phyloP scores from a whole-genome alignment of 331 rosid species.

The Quercus tomentella region DNA sequence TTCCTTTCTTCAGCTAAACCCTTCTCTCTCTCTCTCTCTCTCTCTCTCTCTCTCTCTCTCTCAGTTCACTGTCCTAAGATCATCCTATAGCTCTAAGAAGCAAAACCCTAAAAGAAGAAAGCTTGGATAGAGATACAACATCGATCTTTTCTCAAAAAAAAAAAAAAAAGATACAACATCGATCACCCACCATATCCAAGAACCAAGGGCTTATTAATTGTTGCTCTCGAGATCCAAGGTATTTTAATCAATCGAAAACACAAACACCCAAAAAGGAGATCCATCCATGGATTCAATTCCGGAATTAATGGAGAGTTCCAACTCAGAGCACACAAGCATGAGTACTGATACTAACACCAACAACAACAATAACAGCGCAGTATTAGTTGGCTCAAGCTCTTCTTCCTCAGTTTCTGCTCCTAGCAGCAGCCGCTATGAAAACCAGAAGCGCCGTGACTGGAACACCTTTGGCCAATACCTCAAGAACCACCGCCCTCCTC shows the following conservation, averaged over 20 bases:
- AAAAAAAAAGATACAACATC: constrained; percentile 2
- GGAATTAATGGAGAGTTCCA: constrained; percentile 48
- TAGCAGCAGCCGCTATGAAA: constrained; percentile 83
- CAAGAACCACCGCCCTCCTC: constrained; percentile 93
- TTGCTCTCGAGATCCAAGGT: background rate
- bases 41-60: constrained; percentile 14
- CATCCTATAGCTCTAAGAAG: background rate
- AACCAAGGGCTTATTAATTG: no score
- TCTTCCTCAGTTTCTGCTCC: constrained; percentile 41
- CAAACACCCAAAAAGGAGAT: background rate
- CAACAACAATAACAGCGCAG: constrained; percentile 10
- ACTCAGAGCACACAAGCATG: constrained; percentile 31
- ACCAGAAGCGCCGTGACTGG: constrained; percentile 98
- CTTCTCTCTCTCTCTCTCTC: constrained; percentile 7
- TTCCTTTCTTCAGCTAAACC: background rate
- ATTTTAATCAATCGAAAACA: background rate
- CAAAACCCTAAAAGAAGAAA: constrained; percentile 33
- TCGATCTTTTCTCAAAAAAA: no score
- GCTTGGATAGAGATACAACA: constrained; percentile 23
- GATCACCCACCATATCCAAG: background rate
- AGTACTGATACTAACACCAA: background rate
- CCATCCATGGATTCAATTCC: constrained; percentile 66
- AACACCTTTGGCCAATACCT: constrained; percentile 95
- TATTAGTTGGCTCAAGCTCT: constrained; percentile 17
- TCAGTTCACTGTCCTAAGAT: constrained; percentile 27